Evolutionary conservation across 495 filamentous ascomycete species (phyloP).

Genomic region (Cudoniella acicularis): DNA sequence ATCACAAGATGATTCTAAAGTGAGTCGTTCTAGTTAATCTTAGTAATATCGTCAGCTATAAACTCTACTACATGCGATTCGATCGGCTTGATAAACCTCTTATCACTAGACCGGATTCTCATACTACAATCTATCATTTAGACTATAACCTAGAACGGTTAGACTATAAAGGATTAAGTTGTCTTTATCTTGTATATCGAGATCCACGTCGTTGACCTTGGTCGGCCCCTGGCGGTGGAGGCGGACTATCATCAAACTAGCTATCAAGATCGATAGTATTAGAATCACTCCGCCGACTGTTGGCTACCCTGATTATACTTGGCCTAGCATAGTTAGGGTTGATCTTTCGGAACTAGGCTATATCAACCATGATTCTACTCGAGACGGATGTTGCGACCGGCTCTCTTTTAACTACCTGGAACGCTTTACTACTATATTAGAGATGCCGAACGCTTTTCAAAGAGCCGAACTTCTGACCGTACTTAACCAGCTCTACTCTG

Average conservation of each 20-base stretch:
- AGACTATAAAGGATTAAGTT: slow-evolving; percentile 16
- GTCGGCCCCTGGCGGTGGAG: slow-evolving; percentile 3
- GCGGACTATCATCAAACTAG: background rate
- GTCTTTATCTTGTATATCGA: slow-evolving; percentile 15
- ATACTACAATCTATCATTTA: slow-evolving; percentile 15
- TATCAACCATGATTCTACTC: slow-evolving; percentile 14
- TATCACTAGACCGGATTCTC: slow-evolving; percentile 10
- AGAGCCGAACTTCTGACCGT: slow-evolving; percentile 9
- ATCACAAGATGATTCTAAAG: slow-evolving; percentile 17
- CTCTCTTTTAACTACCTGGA: slow-evolving; percentile 1
- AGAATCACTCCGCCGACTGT: slow-evolving; percentile 45
- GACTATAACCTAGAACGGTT: slow-evolving; percentile 14
- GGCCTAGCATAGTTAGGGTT: slow-evolving; percentile 17
- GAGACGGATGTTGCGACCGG: slow-evolving; percentile 1
- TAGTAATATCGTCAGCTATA: slow-evolving; percentile 59
- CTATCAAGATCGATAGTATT: background rate
- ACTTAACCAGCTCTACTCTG: slow-evolving; percentile 8
- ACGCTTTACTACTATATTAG: slow-evolving; percentile 9
- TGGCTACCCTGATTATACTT: background rate
- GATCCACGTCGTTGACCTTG: slow-evolving; percentile 6
- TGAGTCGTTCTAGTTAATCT: slow-evolving; percentile 66
- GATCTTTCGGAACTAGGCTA: slow-evolving; percentile 17
- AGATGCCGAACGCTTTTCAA: slow-evolving; percentile 9
- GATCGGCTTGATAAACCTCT: slow-evolving; percentile 9
- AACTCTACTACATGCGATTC: slow-evolving; percentile 41